Evolutionary conservation across 192 early-diverging fungal genomes (phyloP).

Genomic region (Coemansia sp.): DNA sequence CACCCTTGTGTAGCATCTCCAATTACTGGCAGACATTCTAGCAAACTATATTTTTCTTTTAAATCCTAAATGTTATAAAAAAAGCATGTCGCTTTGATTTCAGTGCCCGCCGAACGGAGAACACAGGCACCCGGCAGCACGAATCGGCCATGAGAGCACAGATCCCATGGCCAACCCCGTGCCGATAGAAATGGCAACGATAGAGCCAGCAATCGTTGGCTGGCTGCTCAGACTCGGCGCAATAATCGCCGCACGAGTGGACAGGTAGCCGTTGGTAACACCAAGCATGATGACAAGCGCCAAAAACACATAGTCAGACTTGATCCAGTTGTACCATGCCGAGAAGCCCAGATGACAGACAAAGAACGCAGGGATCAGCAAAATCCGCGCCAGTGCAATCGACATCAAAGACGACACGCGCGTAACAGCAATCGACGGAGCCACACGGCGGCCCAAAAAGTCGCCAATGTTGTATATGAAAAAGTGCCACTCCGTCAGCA

Average conservation of each 20-base stretch:
- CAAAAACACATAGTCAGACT: constrained; percentile 41
- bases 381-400: constrained; percentile 51
- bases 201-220: constrained; percentile 61
- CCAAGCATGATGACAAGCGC: constrained; percentile 59
- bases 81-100: background rate
- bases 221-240: constrained; percentile 43
- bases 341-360: constrained; percentile 61
- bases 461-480: constrained; percentile 71
- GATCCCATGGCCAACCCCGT: constrained; percentile 70
- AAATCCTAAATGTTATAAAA: background rate
- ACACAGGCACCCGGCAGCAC: constrained; percentile 41
- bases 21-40: no score
- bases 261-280: constrained; percentile 62
- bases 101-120: constrained; percentile 16
- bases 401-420: constrained; percentile 36
- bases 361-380: constrained; percentile 70
- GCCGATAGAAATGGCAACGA: constrained; percentile 64
- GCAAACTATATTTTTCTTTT: constrained; percentile 4
- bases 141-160: constrained; percentile 48
- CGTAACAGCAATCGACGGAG: constrained; percentile 26
- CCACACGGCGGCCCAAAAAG: constrained; percentile 61
- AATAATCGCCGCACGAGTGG: constrained; percentile 64
- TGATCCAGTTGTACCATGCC: constrained; percentile 56
- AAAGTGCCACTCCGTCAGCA: constrained; percentile 61
- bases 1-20: background rate